Conservation (phyloP, 1,284 basidiomycete species). For the Ustilago cynodontis region DNA sequence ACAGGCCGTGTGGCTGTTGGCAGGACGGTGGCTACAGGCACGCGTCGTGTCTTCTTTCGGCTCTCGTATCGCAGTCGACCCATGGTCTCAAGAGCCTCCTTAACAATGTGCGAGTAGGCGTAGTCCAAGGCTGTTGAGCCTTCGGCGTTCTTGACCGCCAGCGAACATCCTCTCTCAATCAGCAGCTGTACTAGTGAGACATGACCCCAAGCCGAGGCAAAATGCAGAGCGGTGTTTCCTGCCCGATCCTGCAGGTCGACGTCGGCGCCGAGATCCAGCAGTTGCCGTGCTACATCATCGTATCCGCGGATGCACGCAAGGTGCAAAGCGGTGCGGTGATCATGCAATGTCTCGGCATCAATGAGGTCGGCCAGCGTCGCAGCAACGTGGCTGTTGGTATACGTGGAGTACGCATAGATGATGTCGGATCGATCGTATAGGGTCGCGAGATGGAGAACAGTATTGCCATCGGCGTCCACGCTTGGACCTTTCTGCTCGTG, state of each 20-base stretch:
- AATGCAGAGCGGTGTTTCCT: slow-evolving; percentile 92
- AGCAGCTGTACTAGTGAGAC: slow-evolving; percentile 83
- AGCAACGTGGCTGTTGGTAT: slow-evolving; percentile 31
- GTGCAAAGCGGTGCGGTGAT: slow-evolving; percentile 86
- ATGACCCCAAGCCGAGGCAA: slow-evolving; percentile 69
- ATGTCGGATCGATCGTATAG: slow-evolving; percentile 55
- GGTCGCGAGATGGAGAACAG: slow-evolving; percentile 53
- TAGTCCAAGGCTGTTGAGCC: slow-evolving; percentile 92
- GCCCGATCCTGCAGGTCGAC: slow-evolving; percentile 86
- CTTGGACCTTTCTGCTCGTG: slow-evolving; percentile 52
- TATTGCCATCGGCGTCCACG: slow-evolving; percentile 42
- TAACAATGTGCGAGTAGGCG: slow-evolving; percentile 75
- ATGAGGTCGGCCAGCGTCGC: slow-evolving; percentile 31
- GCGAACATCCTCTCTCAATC: slow-evolving; percentile 87
- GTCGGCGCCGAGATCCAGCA: slow-evolving; percentile 88
- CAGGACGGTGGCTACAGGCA: slow-evolving; percentile 20
- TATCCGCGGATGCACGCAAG: slow-evolving; percentile 88
- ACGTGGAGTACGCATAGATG: slow-evolving; percentile 47
- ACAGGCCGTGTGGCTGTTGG: slow-evolving; percentile 14
- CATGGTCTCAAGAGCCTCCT: slow-evolving; percentile 55
- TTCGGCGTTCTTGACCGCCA: slow-evolving; percentile 83
- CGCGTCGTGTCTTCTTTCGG: slow-evolving; percentile 32
- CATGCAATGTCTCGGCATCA: slow-evolving; percentile 33
- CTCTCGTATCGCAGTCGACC: slow-evolving; percentile 48
- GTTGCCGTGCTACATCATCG: slow-evolving; percentile 86